Evolutionary conservation across 768 basidiomycete genomes (phyloP).

Genomic region (Porphyrellus cyaneotinctus): DNA sequence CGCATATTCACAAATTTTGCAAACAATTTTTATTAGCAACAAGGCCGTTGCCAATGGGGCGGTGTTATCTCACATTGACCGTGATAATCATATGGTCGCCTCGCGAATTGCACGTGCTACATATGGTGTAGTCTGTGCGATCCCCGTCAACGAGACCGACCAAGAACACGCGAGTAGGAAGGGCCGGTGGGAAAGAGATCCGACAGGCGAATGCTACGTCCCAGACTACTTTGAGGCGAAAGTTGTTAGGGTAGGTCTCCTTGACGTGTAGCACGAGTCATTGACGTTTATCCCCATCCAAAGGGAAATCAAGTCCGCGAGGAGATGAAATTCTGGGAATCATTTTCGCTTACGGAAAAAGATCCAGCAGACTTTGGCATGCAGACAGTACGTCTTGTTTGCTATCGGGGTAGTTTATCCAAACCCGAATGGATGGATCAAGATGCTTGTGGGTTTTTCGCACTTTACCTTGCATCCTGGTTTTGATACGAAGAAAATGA

Average conservation of each 20-base stretch:
- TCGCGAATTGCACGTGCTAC: not conserved
- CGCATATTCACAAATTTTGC: not conserved
- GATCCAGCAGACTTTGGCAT: conserved; percentile 3
- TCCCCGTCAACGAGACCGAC: conserved; percentile 1
- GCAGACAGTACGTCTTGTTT: conserved; percentile 5
- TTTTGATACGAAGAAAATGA: not conserved
- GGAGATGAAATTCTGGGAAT: conserved; percentile 8
- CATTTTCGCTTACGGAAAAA: conserved; percentile 5
- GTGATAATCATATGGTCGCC: not conserved
- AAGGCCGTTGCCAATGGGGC: conserved; percentile 1
- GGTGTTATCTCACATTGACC: not conserved
- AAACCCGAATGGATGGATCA: conserved; percentile 14
- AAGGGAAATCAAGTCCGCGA: conserved; percentile 6
- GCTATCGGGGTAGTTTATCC: conserved; percentile 8
- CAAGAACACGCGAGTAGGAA: conserved; percentile 8
- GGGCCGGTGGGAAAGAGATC: too few species aligned
- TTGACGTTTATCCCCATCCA: too few species aligned
- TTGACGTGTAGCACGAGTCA: too few species aligned
- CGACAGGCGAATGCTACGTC: too few species aligned
- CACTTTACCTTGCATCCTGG: not conserved
- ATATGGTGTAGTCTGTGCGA: not conserved
- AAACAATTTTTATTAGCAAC: conserved; percentile 1
- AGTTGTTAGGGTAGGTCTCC: too few species aligned
- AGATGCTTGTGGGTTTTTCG: not conserved
- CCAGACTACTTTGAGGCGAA: too few species aligned